These are phyloP conservation scores for Tilletia walkeri DNA, from an alignment of 1,284 basidiomycete genomes.

Conservation along the genomic window DNA sequence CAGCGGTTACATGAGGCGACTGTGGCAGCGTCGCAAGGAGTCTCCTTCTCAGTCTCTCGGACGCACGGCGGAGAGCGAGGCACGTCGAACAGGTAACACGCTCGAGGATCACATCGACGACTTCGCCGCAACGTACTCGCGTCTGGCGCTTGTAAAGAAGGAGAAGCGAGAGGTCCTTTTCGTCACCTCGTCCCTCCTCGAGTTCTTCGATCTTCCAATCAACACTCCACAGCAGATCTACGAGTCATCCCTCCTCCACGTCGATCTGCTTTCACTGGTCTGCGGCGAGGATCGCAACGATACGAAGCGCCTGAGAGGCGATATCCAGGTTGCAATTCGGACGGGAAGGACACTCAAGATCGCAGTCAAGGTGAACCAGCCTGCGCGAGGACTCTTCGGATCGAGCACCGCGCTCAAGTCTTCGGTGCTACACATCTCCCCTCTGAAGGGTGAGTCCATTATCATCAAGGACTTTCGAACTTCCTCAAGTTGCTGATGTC, in stretches of 20 bases:
- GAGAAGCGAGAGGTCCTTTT: constrained; percentile 30
- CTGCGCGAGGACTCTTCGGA: constrained; percentile 1
- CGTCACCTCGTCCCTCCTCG: constrained; percentile 21
- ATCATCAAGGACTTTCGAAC: background rate
- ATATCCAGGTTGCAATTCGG: constrained; percentile 11
- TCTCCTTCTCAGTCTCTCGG: background rate
- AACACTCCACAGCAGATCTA: constrained; percentile 14
- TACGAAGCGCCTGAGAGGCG: background rate
- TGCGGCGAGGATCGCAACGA: constrained; percentile 16
- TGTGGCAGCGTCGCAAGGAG: background rate
- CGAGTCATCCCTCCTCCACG: constrained; percentile 23
- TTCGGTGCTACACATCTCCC: background rate
- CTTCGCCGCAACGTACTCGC: constrained; percentile 25
- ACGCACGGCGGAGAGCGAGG: background rate
- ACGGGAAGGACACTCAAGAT: constrained; percentile 15
- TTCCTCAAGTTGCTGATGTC: background rate
- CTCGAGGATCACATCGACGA: constrained; percentile 29
- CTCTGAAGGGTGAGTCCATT: background rate
- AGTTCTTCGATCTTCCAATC: constrained; percentile 20
- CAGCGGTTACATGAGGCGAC: constrained; percentile 7
- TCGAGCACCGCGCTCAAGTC: constrained; percentile 3
- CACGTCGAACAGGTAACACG: constrained; percentile 1
- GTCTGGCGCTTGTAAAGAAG: constrained; percentile 26
- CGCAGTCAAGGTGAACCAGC: constrained; percentile 7
- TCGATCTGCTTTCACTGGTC: constrained; percentile 25